These are phyloP conservation scores for Penicillium sp. DNA, from an alignment of 2,329 filamentous ascomycete genomes.

Conservation along the genomic window DNA sequence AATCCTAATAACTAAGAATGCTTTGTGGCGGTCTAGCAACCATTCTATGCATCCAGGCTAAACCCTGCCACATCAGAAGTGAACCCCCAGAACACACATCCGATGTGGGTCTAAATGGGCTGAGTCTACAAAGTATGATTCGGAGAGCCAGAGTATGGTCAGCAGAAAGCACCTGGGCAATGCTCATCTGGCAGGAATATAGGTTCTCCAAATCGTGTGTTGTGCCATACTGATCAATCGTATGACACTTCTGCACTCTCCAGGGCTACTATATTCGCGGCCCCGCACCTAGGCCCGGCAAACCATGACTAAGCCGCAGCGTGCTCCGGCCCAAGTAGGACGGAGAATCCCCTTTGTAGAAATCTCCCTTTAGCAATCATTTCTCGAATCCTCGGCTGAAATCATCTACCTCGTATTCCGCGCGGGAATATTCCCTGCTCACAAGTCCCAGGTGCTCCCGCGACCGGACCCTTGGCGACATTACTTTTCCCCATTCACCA, in stretches of 20 bases:
- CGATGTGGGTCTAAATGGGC: constrained; percentile 9
- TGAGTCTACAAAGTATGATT: not conserved
- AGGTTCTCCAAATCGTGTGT: not conserved
- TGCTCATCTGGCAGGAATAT: not conserved
- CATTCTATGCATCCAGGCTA: not conserved
- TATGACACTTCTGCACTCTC: not conserved
- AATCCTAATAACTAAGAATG: not conserved
- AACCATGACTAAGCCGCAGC: constrained; percentile 16
- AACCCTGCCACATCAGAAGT: not conserved
- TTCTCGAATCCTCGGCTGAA: not conserved
- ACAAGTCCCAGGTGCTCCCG: not conserved
- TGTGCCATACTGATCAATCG: not conserved
- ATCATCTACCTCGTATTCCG: not conserved
- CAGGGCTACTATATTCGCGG: not conserved
- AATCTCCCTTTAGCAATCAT: not conserved
- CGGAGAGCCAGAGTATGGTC: not conserved
- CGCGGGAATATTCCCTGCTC: not conserved
- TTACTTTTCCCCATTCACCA: not conserved
- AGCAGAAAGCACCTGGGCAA: not conserved
- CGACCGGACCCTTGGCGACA: constrained; percentile 5
- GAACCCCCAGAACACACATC: constrained; percentile 8
- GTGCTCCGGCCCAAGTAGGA: not conserved
- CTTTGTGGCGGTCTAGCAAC: constrained; percentile 7
- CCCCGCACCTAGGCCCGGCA: not conserved
- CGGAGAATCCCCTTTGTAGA: not conserved